These are phyloP conservation scores for Paecilomyces formosus DNA, from an alignment of 2,329 filamentous ascomycete species.

Conservation along the genomic window DNA sequence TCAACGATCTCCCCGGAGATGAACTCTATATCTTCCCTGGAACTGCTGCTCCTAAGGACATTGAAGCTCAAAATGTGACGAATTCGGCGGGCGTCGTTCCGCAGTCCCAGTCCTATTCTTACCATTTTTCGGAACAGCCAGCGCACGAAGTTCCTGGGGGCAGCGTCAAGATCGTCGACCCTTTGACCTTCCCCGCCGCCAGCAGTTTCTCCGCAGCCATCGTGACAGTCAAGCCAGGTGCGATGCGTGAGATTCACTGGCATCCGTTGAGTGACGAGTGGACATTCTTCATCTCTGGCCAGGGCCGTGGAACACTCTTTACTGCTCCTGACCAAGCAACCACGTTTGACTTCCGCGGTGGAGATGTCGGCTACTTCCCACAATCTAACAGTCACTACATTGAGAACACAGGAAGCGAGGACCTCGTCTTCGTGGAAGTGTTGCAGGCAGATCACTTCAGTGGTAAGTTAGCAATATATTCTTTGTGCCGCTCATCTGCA, in stretches of 20 bases:
- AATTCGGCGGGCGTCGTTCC: conserved; percentile 58
- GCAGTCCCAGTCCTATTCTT: conserved; percentile 58
- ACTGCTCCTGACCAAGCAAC: conserved; percentile 60
- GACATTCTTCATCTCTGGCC: conserved; percentile 69
- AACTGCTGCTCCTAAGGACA: conserved; percentile 52
- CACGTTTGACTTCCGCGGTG: conserved; percentile 68
- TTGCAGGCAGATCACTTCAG: conserved; percentile 62
- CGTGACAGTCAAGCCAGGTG: conserved; percentile 62
- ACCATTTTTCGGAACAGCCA: conserved; percentile 63
- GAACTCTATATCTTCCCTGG: conserved; percentile 76
- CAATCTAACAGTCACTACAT: conserved; percentile 74
- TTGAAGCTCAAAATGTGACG: conserved; percentile 57
- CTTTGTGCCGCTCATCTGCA: neutral
- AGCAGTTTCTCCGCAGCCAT: conserved; percentile 66
- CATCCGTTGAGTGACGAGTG: conserved; percentile 73
- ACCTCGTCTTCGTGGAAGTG: conserved; percentile 68
- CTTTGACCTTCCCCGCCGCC: conserved; percentile 67
- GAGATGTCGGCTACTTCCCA: conserved; percentile 71
- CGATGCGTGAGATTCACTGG: conserved; percentile 75
- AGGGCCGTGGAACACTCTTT: conserved; percentile 68
- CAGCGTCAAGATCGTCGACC: conserved; percentile 65
- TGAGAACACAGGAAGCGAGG: conserved; percentile 67
- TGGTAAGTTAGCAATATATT: conserved; percentile 24
- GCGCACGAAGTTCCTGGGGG: conserved; percentile 62
- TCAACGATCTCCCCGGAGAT: conserved; percentile 56